Evolutionary conservation across 2,329 filamentous ascomycete species (phyloP), one percentile per base, ranked within the genome.

Genomic region (Nemania sp.): DNA sequence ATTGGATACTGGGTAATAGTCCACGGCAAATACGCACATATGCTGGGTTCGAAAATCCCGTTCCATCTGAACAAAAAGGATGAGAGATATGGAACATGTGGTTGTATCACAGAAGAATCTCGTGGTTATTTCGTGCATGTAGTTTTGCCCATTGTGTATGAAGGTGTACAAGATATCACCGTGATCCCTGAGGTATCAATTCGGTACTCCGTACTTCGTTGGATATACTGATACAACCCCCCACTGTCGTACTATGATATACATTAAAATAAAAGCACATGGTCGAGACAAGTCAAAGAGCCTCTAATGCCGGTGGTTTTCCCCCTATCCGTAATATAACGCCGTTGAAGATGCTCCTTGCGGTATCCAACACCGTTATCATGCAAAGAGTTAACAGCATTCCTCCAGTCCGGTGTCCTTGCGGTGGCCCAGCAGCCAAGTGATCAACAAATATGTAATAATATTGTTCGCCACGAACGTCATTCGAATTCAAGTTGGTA

Each of bases 401-500:
- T 49, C 49, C 52, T 33, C 26, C 46, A 36, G 36, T 37, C 53
- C 45, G 31, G 40, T 52, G 36, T 26, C 39, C 43, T 33, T 24
- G 30, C 22, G 24, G 15, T 40, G 22, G 44, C 50, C 52, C 52
- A 42, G 19, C 19, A 50, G 34, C 19, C 43, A 44, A 39, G 42
- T 20, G n/a, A 31, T 28, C 6, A 28, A 28, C 11, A 28, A 42
- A 17, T 19, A 40, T 31, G 40, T 42, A 31, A 42, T 34, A 44
- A 44, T 36, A 54, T 46, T 43, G 50, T 51, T 51, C 53, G 63
- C 63, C 64, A 62, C 65, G 50, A 57, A 61, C 49, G 54, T 64
- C 64, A 52, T 66, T 59, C 57, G 52, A 60, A 62, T 54, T 59
- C 57, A 59, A 56, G 46, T 59, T 63, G 64, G 63, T 66, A 66